These are phyloP conservation scores for Leccinum arenicola DNA, from an alignment of 768 basidiomycete genomes.

Conservation along the genomic window DNA sequence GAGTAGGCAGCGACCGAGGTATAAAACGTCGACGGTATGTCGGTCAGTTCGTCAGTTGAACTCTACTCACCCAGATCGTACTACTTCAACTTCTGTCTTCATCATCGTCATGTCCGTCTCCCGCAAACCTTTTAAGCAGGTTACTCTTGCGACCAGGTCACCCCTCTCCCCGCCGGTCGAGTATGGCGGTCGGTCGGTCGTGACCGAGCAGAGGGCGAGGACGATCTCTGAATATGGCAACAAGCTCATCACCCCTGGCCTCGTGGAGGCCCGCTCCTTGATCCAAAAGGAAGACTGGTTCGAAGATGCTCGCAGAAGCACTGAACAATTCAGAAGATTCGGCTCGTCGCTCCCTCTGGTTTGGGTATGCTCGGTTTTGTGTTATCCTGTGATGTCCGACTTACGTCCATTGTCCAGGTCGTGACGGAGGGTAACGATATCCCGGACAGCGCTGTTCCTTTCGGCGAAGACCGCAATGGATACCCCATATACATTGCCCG, in stretches of 20 bases:
- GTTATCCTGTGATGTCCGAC: not conserved
- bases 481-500: constrained; percentile 29
- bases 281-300: constrained; percentile 30
- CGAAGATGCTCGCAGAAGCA: constrained; percentile 27
- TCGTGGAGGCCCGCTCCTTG: constrained; percentile 11
- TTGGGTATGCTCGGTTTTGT: constrained; percentile 21
- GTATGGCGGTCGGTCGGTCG: not conserved
- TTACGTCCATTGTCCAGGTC: constrained; percentile 12
- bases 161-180: constrained; percentile 14
- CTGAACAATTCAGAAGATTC: constrained; percentile 24
- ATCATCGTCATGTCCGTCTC: constrained; percentile 16
- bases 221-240: constrained; percentile 15
- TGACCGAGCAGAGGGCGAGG: constrained; percentile 9
- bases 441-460: constrained; percentile 32
- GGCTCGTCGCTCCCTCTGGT: constrained; percentile 31
- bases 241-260: constrained; percentile 12
- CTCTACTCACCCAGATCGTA: too few species aligned
- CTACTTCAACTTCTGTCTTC: too few species aligned
- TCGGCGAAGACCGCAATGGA: constrained; percentile 31
- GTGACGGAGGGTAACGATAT: constrained; percentile 28
- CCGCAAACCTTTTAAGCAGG: constrained; percentile 5
- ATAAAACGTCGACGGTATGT: too few species aligned
- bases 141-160: constrained; percentile 2
- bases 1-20: too few species aligned
- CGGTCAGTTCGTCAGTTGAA: too few species aligned